Evolutionary conservation across 345 rosid genomes (phyloP).

Genomic region (Hevea brasiliensis): DNA sequence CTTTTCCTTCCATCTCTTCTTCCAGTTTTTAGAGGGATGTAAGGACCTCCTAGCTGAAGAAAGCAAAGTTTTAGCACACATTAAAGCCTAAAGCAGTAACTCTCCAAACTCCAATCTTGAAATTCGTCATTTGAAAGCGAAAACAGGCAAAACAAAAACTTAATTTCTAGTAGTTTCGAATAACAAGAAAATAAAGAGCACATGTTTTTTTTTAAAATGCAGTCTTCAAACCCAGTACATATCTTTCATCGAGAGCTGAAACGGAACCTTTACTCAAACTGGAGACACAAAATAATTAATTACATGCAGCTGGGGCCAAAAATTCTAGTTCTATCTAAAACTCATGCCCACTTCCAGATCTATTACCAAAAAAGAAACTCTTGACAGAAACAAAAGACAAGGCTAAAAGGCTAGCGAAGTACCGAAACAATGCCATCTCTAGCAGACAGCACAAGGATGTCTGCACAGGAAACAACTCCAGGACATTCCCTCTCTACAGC

Average conservation of each 20-base stretch:
- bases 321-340: no score
- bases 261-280: background rate
- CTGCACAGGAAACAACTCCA: slow-evolving; percentile 86
- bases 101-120: no score
- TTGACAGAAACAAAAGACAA: background rate
- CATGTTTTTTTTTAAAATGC: background rate
- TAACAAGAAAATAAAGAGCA: background rate
- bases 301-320: background rate
- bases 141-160: no score
- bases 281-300: background rate
- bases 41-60: slow-evolving; percentile 86
- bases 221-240: background rate
- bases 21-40: slow-evolving; percentile 84
- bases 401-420: slow-evolving; percentile 5
- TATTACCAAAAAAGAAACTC: background rate
- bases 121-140: no score
- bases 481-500: slow-evolving; percentile 96
- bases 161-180: no score
- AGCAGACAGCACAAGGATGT: slow-evolving; percentile 81
- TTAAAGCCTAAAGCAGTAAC: background rate
- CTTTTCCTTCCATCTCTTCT: slow-evolving; percentile 90
- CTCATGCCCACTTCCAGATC: background rate
- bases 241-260: background rate
- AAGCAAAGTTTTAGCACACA: background rate
- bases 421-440: slow-evolving; percentile 88